Percentiles rank a stretch among this genome's conserved stretches.
Conservation (phyloP, 2,329 filamentous ascomycete genomes). For the Arthrobotrys entomopaga region DNA sequence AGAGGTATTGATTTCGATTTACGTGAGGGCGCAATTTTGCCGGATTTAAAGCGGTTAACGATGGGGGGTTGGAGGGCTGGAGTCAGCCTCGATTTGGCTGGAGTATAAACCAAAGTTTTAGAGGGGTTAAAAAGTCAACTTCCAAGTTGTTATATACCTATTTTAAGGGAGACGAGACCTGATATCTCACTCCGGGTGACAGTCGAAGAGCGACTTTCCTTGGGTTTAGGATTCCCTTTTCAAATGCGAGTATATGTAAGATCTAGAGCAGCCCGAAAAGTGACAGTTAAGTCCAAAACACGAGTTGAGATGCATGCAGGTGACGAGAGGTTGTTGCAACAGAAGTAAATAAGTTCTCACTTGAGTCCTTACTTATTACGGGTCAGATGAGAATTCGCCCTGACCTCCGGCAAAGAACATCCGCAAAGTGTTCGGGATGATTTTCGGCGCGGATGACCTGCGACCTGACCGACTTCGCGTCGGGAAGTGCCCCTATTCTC, state of each 20-base stretch:
- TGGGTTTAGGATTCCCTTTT: no score
- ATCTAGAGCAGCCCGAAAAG: neutral
- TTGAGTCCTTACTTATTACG: no score
- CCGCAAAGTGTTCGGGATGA: constrained; percentile 34
- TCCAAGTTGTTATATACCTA: no score
- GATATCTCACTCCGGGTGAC: no score
- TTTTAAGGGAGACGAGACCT: no score
- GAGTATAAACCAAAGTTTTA: no score
- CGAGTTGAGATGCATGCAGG: neutral
- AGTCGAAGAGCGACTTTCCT: no score
- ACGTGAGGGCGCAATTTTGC: constrained; percentile 49
- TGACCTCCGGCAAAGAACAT: constrained; percentile 10
- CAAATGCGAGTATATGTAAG: no score
- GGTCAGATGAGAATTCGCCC: constrained; percentile 25
- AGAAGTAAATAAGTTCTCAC: neutral
- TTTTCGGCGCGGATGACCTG: constrained; percentile 28
- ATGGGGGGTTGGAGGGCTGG: neutral
- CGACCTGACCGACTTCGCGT: neutral
- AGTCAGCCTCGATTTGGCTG: no score
- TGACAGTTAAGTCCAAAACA: neutral
- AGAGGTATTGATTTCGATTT: constrained; percentile 36
- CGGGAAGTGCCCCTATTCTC: no score
- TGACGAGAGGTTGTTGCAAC: neutral
- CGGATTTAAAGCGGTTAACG: constrained; percentile 16
- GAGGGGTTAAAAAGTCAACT: no score